Base-by-base conservation (phyloP, 257 asterid species). In the Ballota nigra region DNA sequence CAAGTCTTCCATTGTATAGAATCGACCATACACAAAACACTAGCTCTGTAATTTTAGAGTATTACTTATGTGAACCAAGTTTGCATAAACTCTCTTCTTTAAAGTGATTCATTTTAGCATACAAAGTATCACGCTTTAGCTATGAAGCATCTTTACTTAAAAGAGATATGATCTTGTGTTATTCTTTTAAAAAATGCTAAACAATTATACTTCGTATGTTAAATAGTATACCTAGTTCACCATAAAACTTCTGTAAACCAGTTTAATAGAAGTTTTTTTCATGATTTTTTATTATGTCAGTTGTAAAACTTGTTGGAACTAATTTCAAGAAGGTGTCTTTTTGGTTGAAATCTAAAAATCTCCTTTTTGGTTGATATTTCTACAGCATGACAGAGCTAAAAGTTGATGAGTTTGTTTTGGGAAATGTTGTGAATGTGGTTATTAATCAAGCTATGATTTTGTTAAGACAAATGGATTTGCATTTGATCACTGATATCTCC, bases 371-470 rank as follows among this genome's bases (percentile, higher is more conserved):
- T 43, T 29, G 36, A 45, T 34, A 59, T 24, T 43, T 77, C 55
- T 8, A 86, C 88, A 84, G 87, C 68, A 80, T 56, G 36, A 65
- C 80, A 63, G 85, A 78, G 80, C 80, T 88, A 38, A 83, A 82
- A 65, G 72, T 66, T 55, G 86, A 83, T 72, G 86, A 85, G 61
- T 88, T 88, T 59, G 36, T 68, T 26, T 12, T 90, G 74, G 91
- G 88, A 22, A 84, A 76, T 76, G 81, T 86, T 19, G 70, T 90
- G 40, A 82, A 83, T 77, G 92, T 87, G 70, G 61, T 83, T 65
- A 81, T 85, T 62, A 84, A 91, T 79, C 95, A 90, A 80, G 87
- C 82, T 52, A 88, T 90, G 95, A 73, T 75, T 66, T 72, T 81
- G 74, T 63, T 90, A 70, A 75, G 70, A 19, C 86, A 86, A 45